Base-by-base conservation (phyloP, 2,329 filamentous ascomycete genomes). In the Fusarium annulatum region DNA sequence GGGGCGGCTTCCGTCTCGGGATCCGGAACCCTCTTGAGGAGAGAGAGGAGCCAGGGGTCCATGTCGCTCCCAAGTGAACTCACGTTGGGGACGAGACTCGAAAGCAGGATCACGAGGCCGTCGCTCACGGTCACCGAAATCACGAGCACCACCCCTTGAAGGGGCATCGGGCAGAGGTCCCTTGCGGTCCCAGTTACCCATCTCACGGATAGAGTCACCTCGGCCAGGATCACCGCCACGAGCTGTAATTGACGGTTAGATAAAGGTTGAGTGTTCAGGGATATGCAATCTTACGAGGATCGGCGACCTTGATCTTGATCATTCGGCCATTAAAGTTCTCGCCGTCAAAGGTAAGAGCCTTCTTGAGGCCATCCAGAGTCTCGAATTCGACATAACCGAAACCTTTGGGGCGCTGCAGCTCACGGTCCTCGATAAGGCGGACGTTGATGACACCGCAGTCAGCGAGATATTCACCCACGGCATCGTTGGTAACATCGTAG, bases 311-410 rank as follows among this genome's bases (percentile, higher is more conserved):
- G 81, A 98, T 92, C 82, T 94, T 92, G 82, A 99, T 95, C 80
- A 92, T 93, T 77, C 96, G 92, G 77, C 95, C 95, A 82, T 97
- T 93, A 83, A 98, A 95, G 67, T 90, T 91, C 69, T 90, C 88
- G 78, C 94, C 94, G 79, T 95, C 95, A 72, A 96, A 89, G 67
- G 91, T 90, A 73, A 99, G 89, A 64, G 96, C 96, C 84, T 95
- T 93, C 87, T 97, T 97, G 79, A 99, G 87, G 67, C 96, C 96
- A 56, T 98, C 96, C 49, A 96, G 86, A 58, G 91, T 92, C 75
- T 88, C 91, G 80, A 99, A 99, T 83, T 99, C 96, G 75, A 97
- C 96, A 82, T 99, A 99, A 71, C 96, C 96, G 79, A 99, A 99
- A 55, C 96, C 96, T 87, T 99, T 99, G 75, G 96, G 96, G 80